These are phyloP conservation scores for Dittrichia graveolens DNA, from an alignment of 129 eudicot genomes.

Conservation along the genomic window DNA sequence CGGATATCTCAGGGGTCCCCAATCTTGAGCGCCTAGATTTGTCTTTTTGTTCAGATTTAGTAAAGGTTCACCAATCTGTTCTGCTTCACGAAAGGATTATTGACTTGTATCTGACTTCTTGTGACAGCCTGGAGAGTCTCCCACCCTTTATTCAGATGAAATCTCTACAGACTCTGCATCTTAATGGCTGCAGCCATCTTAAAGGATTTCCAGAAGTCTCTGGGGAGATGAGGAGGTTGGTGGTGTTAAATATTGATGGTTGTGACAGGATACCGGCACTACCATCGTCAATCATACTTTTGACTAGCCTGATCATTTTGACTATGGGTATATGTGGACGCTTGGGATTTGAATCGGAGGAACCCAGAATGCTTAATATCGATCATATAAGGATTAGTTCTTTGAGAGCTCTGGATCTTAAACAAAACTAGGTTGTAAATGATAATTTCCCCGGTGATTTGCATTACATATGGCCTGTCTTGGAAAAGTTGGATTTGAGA, in stretches of 20 bases:
- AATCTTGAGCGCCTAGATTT: slow-evolving; percentile 18
- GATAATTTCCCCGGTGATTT: neutral
- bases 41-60: neutral
- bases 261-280: slow-evolving; percentile 13
- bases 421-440: neutral
- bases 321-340: no score
- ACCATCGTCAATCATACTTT: slow-evolving; percentile 6
- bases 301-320: slow-evolving; percentile 10
- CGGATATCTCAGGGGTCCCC: slow-evolving; percentile 5
- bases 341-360: no score
- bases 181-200: neutral
- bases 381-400: no score
- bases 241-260: neutral
- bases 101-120: neutral
- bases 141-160: slow-evolving; percentile 7
- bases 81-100: slow-evolving; percentile 15
- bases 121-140: neutral
- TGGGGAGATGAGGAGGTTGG: neutral
- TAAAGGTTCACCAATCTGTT: slow-evolving; percentile 20
- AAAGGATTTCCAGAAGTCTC: slow-evolving; percentile 6
- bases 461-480: neutral
- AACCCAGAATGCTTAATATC: no score
- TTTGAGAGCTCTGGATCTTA: slow-evolving; percentile 2
- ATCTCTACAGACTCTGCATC: slow-evolving; percentile 4
- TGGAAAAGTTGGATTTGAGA: slow-evolving; percentile 3